Base-by-base conservation (phyloP, 495 filamentous ascomycete genomes). In the Lepidopterella palustris region DNA sequence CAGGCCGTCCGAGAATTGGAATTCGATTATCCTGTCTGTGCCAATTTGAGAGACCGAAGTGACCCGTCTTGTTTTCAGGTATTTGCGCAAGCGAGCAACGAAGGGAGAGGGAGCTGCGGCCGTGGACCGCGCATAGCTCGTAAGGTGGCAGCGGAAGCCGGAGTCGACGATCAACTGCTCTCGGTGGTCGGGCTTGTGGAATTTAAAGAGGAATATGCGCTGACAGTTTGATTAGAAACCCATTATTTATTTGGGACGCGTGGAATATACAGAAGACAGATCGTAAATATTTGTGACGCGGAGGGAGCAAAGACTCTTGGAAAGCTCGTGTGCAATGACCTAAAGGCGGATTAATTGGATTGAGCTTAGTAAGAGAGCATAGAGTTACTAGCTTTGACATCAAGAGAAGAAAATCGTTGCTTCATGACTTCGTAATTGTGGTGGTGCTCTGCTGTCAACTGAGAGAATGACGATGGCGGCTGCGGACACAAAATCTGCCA, bases 211-310 rank as follows among this genome's bases (percentile, higher is more conserved):
- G 72, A 97, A 91, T 72, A 97, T 95, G 63, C 92, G 87, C 78
- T 86, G 42, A 0, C 18, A 26, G 27, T 24, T 42, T 25, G 29
- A 57, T 66, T 15, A 57, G 61, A 18, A 53, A 51, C 26, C 53
- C 45, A 21, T 15, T 8, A 8, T 29, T 27, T 28, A 31, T 28
- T 25, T 18, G 23, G 23, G n/a, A 10, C 8, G 21, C 18, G 9
- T 4, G 15, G 29, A 53, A 66, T 77, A 24, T 76, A 86, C 83
- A 53, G 90, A 88, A 59, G 88, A 92, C 58, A 98, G 82, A 75
- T 97, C 93, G 77, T 97, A 96, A 73, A 96, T 84, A 75, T 98
- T 98, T 55, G 87, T 80, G 26, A 97, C 81, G 47, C 93, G 89
- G 55, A 97, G 79, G 51, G 82, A 82, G 59, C 86, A 82, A 45